A percentile compares a stretch with the other conserved stretches of the same genome.
These are phyloP conservation scores for Parietaria judaica DNA, from an alignment of 306 rosid genomes.

Conservation along the genomic window DNA sequence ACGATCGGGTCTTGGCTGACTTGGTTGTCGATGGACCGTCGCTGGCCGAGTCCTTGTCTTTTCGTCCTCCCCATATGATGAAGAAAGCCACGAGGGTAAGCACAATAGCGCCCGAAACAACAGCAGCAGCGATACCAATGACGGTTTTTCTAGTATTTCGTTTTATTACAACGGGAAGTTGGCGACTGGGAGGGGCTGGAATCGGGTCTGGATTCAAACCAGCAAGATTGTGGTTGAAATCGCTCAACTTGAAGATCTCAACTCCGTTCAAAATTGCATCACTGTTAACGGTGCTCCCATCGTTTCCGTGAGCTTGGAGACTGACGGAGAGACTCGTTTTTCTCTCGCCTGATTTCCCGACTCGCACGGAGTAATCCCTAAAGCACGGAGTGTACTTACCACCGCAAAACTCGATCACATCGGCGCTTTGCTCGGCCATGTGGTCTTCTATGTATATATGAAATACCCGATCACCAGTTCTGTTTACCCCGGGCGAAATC, in stretches of 20 bases:
- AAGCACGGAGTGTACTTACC: not conserved
- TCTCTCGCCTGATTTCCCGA: not conserved
- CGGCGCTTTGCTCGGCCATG: constrained; percentile 2
- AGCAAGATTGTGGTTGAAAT: not conserved
- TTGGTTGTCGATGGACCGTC: not conserved
- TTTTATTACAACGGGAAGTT: not conserved
- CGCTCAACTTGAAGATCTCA: constrained; percentile 31
- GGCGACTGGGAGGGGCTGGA: not conserved
- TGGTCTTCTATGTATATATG: constrained; percentile 17
- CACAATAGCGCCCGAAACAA: not conserved
- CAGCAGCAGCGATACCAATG: constrained; percentile 5
- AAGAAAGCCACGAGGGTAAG: not conserved
- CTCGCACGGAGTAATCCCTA: not conserved
- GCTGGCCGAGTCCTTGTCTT: not conserved
- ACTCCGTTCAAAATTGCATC: constrained; percentile 28
- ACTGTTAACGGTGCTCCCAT: fast-evolving
- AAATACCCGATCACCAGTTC: not conserved
- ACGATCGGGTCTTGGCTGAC: not conserved
- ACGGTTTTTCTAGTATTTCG: not conserved
- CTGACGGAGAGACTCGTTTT: not conserved
- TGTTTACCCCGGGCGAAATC: not conserved
- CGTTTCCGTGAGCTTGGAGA: not conserved
- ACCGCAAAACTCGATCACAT: not conserved
- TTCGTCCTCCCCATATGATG: not conserved
- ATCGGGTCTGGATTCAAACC: constrained; percentile 29